Percentiles rank a stretch among this genome's conserved stretches.
Evolutionary conservation across 2,329 filamentous ascomycete genomes (phyloP).

Genomic region (Exophiala mesophila): DNA sequence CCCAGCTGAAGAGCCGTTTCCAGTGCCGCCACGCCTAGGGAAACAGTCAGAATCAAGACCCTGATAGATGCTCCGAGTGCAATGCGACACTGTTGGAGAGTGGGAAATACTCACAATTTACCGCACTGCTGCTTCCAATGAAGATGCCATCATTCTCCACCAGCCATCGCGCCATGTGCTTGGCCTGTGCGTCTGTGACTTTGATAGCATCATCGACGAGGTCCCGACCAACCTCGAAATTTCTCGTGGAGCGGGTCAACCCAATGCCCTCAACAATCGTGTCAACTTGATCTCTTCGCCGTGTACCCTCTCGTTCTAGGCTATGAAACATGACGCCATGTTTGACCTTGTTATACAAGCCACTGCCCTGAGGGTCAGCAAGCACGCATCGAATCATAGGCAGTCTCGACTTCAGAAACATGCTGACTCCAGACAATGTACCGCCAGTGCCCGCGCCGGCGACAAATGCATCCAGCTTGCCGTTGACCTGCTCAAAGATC

Average conservation of each 20-base stretch:
- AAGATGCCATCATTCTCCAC: constrained; percentile 96
- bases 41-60: constrained; percentile 6
- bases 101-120: constrained; percentile 64
- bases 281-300: constrained; percentile 86
- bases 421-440: constrained; percentile 80
- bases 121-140: constrained; percentile 88
- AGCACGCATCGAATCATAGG: constrained; percentile 66
- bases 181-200: constrained; percentile 83
- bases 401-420: constrained; percentile 73
- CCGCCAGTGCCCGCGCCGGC: constrained; percentile 83
- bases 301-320: constrained; percentile 85
- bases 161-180: constrained; percentile 90
- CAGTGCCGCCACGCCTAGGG: constrained; percentile 44
- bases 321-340: constrained; percentile 93
- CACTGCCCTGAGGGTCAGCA: constrained; percentile 90
- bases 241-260: constrained; percentile 88
- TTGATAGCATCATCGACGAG: constrained; percentile 85
- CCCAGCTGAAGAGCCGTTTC: constrained; percentile 44
- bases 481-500: constrained; percentile 72
- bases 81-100: too few relatives aligned
- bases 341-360: constrained; percentile 83
- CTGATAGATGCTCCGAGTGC: neutral
- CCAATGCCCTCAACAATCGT: constrained; percentile 94
- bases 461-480: constrained; percentile 77
- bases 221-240: constrained; percentile 82